Conservation (phyloP, 2,329 filamentous ascomycete species). For the Monosporascus ibericus region DNA sequence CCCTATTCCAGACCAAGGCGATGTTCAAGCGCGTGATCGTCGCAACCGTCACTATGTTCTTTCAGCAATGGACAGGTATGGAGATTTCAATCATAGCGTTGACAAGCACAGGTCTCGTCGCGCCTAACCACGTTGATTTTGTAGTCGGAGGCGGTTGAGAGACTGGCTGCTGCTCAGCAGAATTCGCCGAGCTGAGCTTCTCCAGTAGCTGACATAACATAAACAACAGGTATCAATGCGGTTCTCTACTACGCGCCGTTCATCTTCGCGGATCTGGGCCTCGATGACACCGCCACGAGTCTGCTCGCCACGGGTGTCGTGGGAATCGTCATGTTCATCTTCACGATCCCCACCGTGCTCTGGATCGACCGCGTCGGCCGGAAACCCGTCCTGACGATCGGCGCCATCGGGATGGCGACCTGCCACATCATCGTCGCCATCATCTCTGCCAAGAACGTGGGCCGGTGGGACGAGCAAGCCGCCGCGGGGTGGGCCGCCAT, state of each 20-base stretch:
- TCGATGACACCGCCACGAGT: constrained; percentile 43
- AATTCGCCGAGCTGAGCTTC: too few species aligned
- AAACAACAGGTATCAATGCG: constrained; percentile 39
- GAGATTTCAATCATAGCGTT: constrained; percentile 22
- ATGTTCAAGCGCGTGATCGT: constrained; percentile 64
- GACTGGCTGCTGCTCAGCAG: too few species aligned
- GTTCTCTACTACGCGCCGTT: constrained; percentile 65
- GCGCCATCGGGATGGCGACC: constrained; percentile 63
- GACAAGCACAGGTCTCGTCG: too few species aligned
- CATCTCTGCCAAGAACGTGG: constrained; percentile 59
- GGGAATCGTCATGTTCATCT: constrained; percentile 63
- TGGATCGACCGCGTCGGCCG: constrained; percentile 60
- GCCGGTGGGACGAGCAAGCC: constrained; percentile 49
- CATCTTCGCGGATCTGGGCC: constrained; percentile 63
- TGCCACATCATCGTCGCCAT: constrained; percentile 68
- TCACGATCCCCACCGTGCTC: constrained; percentile 60
- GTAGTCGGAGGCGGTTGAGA: too few species aligned
- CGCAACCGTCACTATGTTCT: constrained; percentile 57
- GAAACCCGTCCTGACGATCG: constrained; percentile 55
- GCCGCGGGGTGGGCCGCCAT: constrained; percentile 65
- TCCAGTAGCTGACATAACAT: neutral
- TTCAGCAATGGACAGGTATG: constrained; percentile 41
- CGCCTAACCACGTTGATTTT: too few species aligned
- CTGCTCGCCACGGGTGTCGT: constrained; percentile 67
- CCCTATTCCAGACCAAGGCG: constrained; percentile 56